Conservation (phyloP, 306 rosid genomes). For the Lathyrus aphaca region DNA sequence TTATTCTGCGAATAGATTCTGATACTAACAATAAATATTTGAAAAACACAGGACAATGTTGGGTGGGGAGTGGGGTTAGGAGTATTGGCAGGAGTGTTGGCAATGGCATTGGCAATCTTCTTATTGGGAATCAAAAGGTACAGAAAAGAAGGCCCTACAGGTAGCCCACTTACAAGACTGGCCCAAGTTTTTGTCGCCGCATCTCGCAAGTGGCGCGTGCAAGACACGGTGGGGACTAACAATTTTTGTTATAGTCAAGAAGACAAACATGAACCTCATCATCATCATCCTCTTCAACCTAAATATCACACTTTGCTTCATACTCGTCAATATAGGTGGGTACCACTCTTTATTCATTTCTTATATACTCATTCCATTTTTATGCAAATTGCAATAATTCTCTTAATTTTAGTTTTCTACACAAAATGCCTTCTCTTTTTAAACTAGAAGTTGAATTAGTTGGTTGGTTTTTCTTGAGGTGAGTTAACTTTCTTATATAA, state of each 20-base stretch:
- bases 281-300: constrained; percentile 31
- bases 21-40: neutral
- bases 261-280: constrained; percentile 17
- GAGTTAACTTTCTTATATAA: neutral
- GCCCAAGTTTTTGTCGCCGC: constrained; percentile 69
- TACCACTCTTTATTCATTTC: constrained; percentile 15
- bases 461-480: neutral
- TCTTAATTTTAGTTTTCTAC: neutral
- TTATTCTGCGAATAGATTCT: neutral
- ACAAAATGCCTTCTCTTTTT: neutral
- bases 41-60: constrained; percentile 55
- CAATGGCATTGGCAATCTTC: constrained; percentile 51
- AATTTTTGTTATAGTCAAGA: constrained; percentile 41
- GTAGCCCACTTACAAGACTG: constrained; percentile 65
- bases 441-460: neutral
- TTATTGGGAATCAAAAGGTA: constrained; percentile 59
- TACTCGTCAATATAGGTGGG: constrained; percentile 60
- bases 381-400: neutral
- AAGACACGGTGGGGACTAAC: neutral
- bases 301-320: constrained; percentile 37
- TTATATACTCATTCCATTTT: constrained; percentile 3
- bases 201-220: constrained; percentile 53
- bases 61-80: constrained; percentile 74
- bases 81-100: constrained; percentile 58
- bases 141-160: constrained; percentile 47